These are phyloP conservation scores for Jatropha podagrica DNA, from an alignment of 441 rosid species.

Conservation along the genomic window DNA sequence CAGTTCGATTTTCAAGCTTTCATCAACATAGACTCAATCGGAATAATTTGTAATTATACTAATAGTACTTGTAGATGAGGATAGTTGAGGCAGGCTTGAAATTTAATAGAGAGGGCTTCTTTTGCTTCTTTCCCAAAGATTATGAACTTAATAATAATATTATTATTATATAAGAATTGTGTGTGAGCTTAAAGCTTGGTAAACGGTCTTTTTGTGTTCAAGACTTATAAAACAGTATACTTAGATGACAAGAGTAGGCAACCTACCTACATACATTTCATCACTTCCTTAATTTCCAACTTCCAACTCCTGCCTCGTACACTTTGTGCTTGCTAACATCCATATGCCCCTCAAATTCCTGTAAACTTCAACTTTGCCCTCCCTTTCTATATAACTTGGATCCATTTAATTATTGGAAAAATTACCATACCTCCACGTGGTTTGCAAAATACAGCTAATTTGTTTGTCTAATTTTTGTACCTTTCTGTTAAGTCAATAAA, in stretches of 20 bases:
- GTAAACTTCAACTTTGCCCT: not conserved
- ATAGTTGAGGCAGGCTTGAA: slow-evolving; percentile 54
- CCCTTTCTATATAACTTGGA: not conserved
- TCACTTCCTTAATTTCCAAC: slow-evolving; percentile 17
- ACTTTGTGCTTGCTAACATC: not conserved
- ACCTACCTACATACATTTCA: slow-evolving; percentile 34
- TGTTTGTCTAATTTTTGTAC: too few relatives aligned
- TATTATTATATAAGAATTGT: not conserved
- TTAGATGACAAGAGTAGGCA: slow-evolving; percentile 40
- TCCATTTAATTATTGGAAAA: too few relatives aligned
- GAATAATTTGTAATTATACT: too few relatives aligned
- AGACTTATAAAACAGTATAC: not conserved
- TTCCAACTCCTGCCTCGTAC: not conserved
- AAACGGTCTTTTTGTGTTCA: slow-evolving; percentile 19
- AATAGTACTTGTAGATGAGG: slow-evolving; percentile 13
- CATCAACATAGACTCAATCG: too few relatives aligned
- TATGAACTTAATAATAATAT: too few relatives aligned
- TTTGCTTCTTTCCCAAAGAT: not conserved
- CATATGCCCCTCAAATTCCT: not conserved
- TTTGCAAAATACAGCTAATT: not conserved
- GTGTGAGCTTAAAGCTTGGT: too few relatives aligned
- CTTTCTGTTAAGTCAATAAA: too few relatives aligned
- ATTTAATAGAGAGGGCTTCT: slow-evolving; percentile 6
- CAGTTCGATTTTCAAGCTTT: too few relatives aligned
- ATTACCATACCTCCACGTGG: too few relatives aligned